Conservation (phyloP, 148 eudicot genomes). For the Chenopodium album region DNA sequence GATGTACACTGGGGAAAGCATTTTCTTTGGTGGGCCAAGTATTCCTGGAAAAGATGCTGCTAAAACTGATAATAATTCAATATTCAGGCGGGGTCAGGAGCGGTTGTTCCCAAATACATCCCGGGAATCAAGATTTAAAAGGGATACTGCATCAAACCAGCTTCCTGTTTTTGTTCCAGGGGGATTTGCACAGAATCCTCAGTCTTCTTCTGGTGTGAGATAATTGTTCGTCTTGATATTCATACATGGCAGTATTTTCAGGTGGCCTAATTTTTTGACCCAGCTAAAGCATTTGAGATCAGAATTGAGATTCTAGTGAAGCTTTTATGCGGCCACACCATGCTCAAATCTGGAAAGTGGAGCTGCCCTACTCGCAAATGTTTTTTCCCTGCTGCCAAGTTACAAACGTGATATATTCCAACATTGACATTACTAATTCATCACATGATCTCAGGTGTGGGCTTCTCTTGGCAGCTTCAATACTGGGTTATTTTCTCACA, state of each 20-base stretch:
- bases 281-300: conserved; percentile 2
- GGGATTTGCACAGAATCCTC: conserved; percentile 35
- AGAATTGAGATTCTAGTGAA: conserved; percentile 6
- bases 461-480: conserved; percentile 5
- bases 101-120: conserved; percentile 45
- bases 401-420: conserved; percentile 11
- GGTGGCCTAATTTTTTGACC: neutral
- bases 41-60: conserved; percentile 42
- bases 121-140: conserved; percentile 69
- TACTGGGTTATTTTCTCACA: neutral
- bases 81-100: conserved; percentile 54
- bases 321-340: neutral
- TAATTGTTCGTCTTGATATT: conserved; percentile 6
- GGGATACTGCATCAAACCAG: conserved; percentile 81
- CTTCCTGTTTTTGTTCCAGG: conserved; percentile 86
- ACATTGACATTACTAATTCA: neutral
- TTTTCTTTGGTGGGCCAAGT: conserved; percentile 92
- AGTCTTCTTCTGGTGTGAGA: conserved; percentile 38
- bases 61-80: conserved; percentile 40
- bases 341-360: conserved; percentile 6
- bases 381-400: conserved; percentile 15
- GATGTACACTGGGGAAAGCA: conserved; percentile 75
- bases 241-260: neutral
- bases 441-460: neutral
- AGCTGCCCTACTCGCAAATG: conserved; percentile 9